These are phyloP conservation scores for Terfezia claveryi DNA, from an alignment of 495 filamentous ascomycete species.

Conservation along the genomic window DNA sequence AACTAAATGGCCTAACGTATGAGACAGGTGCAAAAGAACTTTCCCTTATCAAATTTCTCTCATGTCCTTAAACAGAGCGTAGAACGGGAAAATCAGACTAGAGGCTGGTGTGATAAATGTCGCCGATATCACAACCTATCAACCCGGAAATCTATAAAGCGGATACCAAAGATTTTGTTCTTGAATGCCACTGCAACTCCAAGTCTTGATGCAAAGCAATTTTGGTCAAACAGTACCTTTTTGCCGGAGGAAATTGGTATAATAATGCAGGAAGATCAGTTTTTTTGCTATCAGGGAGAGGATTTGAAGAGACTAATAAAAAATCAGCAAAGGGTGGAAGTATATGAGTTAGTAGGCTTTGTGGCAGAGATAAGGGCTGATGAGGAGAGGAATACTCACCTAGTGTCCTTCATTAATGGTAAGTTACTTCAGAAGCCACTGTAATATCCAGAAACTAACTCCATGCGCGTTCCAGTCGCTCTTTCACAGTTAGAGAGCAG, in stretches of 20 bases:
- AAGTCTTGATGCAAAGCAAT: conserved; percentile 43
- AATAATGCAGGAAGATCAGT: conserved; percentile 51
- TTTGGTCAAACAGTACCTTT: conserved; percentile 78
- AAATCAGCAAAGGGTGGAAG: conserved; percentile 34
- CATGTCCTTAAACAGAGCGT: conserved; percentile 70
- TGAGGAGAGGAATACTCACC: conserved; percentile 64
- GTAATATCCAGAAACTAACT: background rate
- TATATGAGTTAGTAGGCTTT: conserved; percentile 83
- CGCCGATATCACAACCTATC: conserved; percentile 63
- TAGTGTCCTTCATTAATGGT: conserved; percentile 79
- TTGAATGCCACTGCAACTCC: conserved; percentile 53
- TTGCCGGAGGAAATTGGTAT: conserved; percentile 82
- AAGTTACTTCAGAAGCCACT: background rate
- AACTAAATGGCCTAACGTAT: conserved; percentile 27
- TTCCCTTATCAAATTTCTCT: conserved; percentile 33
- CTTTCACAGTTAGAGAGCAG: conserved; percentile 37
- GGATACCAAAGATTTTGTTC: conserved; percentile 58
- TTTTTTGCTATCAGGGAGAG: conserved; percentile 78
- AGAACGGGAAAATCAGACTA: conserved; percentile 53
- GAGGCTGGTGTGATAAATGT: conserved; percentile 81
- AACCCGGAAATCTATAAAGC: conserved; percentile 56
- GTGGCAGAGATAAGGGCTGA: conserved; percentile 71
- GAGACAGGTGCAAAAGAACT: conserved; percentile 21
- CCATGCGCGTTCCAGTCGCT: conserved; percentile 30
- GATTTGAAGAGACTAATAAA: conserved; percentile 48